phyloP scores from a whole-genome alignment of 1,284 basidiomycete species.

The Fomitopsis palustris region DNA sequence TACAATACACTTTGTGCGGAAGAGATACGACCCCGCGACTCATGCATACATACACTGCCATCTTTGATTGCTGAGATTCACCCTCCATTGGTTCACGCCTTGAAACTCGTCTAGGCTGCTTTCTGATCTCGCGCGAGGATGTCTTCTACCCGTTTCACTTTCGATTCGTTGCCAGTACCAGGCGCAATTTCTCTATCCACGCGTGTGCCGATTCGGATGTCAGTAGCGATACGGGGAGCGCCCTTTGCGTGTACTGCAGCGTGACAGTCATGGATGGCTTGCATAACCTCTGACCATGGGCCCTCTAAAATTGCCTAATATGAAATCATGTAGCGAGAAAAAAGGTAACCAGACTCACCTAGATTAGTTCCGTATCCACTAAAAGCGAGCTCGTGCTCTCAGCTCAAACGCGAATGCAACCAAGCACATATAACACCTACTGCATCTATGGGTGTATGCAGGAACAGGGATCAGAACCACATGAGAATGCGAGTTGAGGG shows the following conservation, averaged over 20 bases:
- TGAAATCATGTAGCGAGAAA: too few relatives aligned
- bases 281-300: constrained; percentile 77
- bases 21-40: too few relatives aligned
- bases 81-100: background rate
- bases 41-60: too few relatives aligned
- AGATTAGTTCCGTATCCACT: constrained; percentile 91
- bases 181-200: constrained; percentile 62
- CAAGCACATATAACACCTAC: constrained; percentile 40
- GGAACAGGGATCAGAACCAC: background rate
- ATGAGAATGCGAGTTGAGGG: background rate
- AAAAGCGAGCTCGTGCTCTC: too few relatives aligned
- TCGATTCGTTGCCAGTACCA: constrained; percentile 73
- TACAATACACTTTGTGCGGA: background rate
- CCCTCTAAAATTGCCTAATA: constrained; percentile 50
- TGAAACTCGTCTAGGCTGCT: background rate
- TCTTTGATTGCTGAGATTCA: too few relatives aligned
- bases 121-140: constrained; percentile 50
- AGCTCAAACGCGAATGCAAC: constrained; percentile 9
- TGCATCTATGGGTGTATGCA: constrained; percentile 54
- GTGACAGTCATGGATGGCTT: constrained; percentile 86
- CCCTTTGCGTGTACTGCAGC: constrained; percentile 81
- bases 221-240: constrained; percentile 74
- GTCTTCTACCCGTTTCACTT: constrained; percentile 76
- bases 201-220: constrained; percentile 90
- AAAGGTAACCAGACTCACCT: constrained; percentile 38